A percentile compares a stretch with the other conserved stretches of the same genome.
Conservation (phyloP, 116 monocot species). For the Iris pallida region DNA sequence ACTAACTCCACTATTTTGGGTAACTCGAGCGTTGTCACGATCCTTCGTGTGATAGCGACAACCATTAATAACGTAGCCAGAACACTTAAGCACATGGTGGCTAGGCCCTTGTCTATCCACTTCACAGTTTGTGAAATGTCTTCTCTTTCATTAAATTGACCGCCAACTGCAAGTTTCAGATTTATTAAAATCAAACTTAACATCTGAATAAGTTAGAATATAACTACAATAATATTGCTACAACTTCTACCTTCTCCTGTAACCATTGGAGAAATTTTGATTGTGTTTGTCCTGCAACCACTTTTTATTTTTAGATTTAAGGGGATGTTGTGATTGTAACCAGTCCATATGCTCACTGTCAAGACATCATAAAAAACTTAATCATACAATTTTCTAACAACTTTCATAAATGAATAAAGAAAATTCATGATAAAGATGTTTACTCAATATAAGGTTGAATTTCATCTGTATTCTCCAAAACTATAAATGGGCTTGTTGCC, state of each 20-base stretch:
- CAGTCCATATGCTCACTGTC: background rate
- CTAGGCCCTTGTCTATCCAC: background rate
- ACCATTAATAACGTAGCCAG: background rate
- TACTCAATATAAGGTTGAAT: background rate
- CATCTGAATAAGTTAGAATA: too few relatives aligned
- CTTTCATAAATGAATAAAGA: too few relatives aligned
- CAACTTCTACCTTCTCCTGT: background rate
- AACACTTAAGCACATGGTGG: background rate
- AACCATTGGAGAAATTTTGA: background rate
- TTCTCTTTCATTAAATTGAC: background rate
- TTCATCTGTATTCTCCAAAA: background rate
- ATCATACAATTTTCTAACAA: background rate
- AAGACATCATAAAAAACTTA: background rate
- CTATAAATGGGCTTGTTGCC: background rate
- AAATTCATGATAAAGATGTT: too few relatives aligned
- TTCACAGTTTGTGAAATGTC: background rate
- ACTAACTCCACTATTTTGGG: constrained; percentile 1
- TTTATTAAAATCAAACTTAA: too few relatives aligned
- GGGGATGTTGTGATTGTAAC: too few relatives aligned
- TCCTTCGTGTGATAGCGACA: background rate
- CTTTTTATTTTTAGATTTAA: background rate
- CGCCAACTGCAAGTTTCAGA: too few relatives aligned
- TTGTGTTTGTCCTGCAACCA: background rate
- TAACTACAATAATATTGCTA: too few relatives aligned
- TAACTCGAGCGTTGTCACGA: background rate